A percentile compares a stretch with the other conserved stretches of the same genome.
Evolutionary conservation across 225 moss, liverwort and hornwort genomes (phyloP).

Genomic region (Physcomitrium patens): DNA sequence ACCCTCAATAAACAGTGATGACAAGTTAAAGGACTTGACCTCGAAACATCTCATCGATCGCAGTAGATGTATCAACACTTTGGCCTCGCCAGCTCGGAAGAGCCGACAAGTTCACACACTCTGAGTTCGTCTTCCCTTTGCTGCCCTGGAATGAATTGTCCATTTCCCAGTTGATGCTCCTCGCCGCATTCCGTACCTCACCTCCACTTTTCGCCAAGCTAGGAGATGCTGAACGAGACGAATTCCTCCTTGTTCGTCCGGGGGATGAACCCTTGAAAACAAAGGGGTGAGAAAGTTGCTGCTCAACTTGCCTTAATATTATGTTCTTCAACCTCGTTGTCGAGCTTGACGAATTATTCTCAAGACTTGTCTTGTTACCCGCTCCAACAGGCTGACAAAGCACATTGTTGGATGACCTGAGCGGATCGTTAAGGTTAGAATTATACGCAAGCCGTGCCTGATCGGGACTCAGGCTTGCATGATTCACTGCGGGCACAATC

Average conservation of each 20-base stretch:
- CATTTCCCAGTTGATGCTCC: conserved; percentile 33
- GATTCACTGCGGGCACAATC: conserved; percentile 29
- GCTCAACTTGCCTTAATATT: conserved; percentile 26
- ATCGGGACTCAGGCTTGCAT: conserved; percentile 37
- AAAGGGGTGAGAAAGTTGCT: conserved; percentile 31
- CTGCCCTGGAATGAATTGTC: conserved; percentile 39
- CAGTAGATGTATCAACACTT: conserved; percentile 34
- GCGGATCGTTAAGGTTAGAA: conserved; percentile 9
- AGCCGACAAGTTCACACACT: conserved; percentile 31
- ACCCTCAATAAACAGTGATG: neutral
- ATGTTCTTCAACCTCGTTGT: conserved; percentile 33
- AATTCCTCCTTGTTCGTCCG: conserved; percentile 39
- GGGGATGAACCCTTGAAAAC: conserved; percentile 46
- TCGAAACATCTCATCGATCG: conserved; percentile 35
- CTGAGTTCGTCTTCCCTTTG: conserved; percentile 23
- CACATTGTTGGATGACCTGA: conserved; percentile 19
- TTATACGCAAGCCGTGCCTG: conserved; percentile 23
- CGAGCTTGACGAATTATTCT: conserved; percentile 13
- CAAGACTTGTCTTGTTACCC: conserved; percentile 31
- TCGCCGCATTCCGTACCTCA: conserved; percentile 20
- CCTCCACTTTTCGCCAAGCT: conserved; percentile 25
- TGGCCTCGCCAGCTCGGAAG: conserved; percentile 45
- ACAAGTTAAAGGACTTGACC: conserved; percentile 23
- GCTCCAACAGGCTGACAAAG: conserved; percentile 19
- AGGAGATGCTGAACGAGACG: conserved; percentile 41